phyloP scores from a whole-genome alignment of 495 filamentous ascomycete genomes.

The Trichoderma gamsii region DNA sequence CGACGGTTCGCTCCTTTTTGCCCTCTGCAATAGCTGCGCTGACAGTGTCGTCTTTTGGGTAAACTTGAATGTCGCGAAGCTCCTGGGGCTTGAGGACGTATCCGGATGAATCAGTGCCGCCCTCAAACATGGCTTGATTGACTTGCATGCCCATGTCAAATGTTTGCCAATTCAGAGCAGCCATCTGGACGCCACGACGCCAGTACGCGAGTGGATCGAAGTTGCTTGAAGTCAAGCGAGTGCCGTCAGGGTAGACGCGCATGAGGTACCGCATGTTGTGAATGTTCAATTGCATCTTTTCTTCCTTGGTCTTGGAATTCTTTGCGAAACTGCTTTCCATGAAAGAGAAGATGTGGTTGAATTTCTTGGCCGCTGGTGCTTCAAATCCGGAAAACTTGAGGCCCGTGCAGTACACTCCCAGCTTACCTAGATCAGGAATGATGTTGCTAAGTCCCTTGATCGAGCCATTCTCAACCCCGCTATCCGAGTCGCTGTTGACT shows the following conservation, averaged over 20 bases:
- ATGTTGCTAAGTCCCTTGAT: constrained; percentile 79
- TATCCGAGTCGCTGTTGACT: constrained; percentile 53
- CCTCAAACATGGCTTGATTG: constrained; percentile 98
- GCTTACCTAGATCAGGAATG: constrained; percentile 68
- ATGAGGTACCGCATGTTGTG: constrained; percentile 92
- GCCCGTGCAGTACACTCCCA: constrained; percentile 84
- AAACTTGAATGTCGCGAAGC: constrained; percentile 55
- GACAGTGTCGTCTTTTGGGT: constrained; percentile 32
- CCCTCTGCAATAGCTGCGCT: constrained; percentile 32
- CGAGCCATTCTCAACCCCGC: constrained; percentile 47
- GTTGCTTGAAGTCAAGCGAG: constrained; percentile 77
- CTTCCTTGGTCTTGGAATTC: constrained; percentile 62
- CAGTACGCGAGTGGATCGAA: constrained; percentile 89
- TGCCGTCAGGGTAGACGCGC: constrained; percentile 81
- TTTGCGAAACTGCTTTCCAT: constrained; percentile 77
- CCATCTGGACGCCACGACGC: constrained; percentile 95
- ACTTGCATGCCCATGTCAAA: constrained; percentile 91
- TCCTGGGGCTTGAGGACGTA: constrained; percentile 91
- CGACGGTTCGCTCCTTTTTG: constrained; percentile 65
- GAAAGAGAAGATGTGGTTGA: constrained; percentile 93
- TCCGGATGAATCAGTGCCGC: constrained; percentile 76
- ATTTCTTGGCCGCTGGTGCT: constrained; percentile 66
- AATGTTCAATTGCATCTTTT: constrained; percentile 66
- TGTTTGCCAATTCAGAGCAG: constrained; percentile 95
- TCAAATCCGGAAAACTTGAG: constrained; percentile 76